Evolutionary conservation across 176 grass and related monocot genomes (phyloP), one percentile per base, ranked within the genome.

Genomic region (Rhynchospora pubera): DNA sequence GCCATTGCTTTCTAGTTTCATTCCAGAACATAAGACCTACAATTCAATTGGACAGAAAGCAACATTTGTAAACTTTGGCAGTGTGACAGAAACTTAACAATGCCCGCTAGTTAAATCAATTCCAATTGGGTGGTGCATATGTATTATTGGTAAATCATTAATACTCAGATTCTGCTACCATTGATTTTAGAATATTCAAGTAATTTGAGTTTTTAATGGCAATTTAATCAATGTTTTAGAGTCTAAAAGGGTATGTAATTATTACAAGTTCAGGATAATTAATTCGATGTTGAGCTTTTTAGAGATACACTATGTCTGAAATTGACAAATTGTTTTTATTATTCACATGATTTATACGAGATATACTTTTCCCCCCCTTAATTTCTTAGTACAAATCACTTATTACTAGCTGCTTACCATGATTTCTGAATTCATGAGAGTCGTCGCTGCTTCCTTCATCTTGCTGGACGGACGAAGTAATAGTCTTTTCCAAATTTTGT

Each of bases 21-120:
- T 95, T 93, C 96, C 96, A 99, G 5, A 90, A 82, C 44, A 91
- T 73, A 90, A 95, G 90, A 57, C 96, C 96, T 99, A 78, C 9
- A 26, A 43, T 66, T 74, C 63, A 62, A 62, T 32, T 70, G 73
- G 3, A 43, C 10, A 58, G 21, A 9, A 28, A 1, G 19, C 21
- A 66, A 48, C 50, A 53, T 52, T 55, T 16, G 72, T 24, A 77
- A 56, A 56, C 6, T 22, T 26, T 0, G 2, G 8, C 53, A 80
- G 26, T 7, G 24, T 57, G 43, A 46, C 57, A 62, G 15, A 24
- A 11, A 62, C 55, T 61, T 44, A 57, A 23, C 34, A 5, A 22
- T 23, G 19, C 14, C 4, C 18, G 6, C 6, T 18, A 81, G 44
- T 52, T 65, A 43, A 62, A 82, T 65, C 21, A 82, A 13, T 56